A percentile compares a stretch with the other conserved stretches of the same genome.
Conservation (phyloP, 192 early-diverging fungal genomes). For the Kappamyces sp. region DNA sequence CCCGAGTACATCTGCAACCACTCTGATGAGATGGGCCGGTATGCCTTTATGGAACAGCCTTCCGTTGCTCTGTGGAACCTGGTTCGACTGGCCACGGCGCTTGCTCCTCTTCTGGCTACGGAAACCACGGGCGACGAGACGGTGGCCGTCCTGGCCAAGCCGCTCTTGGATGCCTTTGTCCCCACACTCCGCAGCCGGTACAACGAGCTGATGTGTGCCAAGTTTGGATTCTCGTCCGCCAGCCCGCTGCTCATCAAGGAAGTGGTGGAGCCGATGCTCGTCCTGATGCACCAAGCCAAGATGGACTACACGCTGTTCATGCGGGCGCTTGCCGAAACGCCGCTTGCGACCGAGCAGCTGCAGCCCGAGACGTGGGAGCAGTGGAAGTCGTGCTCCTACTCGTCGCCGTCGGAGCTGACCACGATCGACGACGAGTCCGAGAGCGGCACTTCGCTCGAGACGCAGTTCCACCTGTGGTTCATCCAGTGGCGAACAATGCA, state of each 20-base stretch:
- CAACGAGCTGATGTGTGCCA: conserved; percentile 48
- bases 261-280: conserved; percentile 62
- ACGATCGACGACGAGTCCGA: conserved; percentile 7
- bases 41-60: conserved; percentile 73
- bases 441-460: conserved; percentile 16
- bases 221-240: conserved; percentile 6
- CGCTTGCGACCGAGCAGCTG: not conserved
- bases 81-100: conserved; percentile 56
- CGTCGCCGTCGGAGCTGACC: not conserved
- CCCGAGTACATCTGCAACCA: conserved; percentile 72
- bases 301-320: conserved; percentile 76
- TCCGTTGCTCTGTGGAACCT: conserved; percentile 78
- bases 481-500: not conserved
- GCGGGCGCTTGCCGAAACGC: conserved; percentile 47
- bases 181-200: conserved; percentile 46
- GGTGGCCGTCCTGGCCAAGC: conserved; percentile 23
- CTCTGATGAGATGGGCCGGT: conserved; percentile 70
- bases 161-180: conserved; percentile 49
- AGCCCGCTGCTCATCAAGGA: conserved; percentile 13
- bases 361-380: not conserved
- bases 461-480: conserved; percentile 5
- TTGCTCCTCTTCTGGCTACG: conserved; percentile 60
- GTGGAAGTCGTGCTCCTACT: conserved; percentile 7
- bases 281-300: conserved; percentile 53
- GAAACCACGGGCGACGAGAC: conserved; percentile 39